Evolutionary conservation across 768 basidiomycete species (phyloP), one percentile per base, ranked within the genome.

Genomic region (Sarcodon sp.): DNA sequence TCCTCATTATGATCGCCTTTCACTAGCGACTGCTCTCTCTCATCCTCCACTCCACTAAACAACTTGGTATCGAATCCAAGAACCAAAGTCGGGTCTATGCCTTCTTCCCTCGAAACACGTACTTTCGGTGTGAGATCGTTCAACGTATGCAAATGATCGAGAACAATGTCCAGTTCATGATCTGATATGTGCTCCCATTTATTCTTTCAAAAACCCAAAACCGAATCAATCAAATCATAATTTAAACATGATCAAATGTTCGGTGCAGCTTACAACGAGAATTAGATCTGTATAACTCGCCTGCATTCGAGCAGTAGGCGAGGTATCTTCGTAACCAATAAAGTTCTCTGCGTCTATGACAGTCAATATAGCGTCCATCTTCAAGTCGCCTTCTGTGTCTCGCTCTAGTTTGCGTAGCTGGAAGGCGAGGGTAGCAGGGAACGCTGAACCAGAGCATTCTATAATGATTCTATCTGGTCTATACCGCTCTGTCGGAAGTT

Each of bases 281-380:
- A 97, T 78, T 35, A 93, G 71, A 60, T 97, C 93, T 3, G 92
- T 91, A 61, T 94, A 97, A 58, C 84, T 85, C n/a, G 93, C 87
- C 67, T 89, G 83, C 82, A 94, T 90, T 60, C 79, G 87, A 16
- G 92, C 91, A 1, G 92, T 93, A 0, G 87, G 83, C 6, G 86
- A 89, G 0, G 79, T 83, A 59, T 97, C 93, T 58, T 96, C 92
- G 62, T 96, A 96, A 3, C 92, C 92, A 11, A 68, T 63, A 61
- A 97, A 97, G 63, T 94, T 94, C 64, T 89, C 87, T 0, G 88
- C 86, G 59, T 89, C 87, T 43, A 97, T 69, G 16, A 94, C 91
- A 1, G 93, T 97, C 36, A 92, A 71, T 49, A 96, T 93, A 0
- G 87, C 85, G 56, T 97, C 93, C 27, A 97, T 70, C 58, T 77